Percentiles rank a stretch among this genome's conserved stretches.
Evolutionary conservation across 192 early-diverging fungal species (phyloP).

Genomic region (Spizellomyces sp.): DNA sequence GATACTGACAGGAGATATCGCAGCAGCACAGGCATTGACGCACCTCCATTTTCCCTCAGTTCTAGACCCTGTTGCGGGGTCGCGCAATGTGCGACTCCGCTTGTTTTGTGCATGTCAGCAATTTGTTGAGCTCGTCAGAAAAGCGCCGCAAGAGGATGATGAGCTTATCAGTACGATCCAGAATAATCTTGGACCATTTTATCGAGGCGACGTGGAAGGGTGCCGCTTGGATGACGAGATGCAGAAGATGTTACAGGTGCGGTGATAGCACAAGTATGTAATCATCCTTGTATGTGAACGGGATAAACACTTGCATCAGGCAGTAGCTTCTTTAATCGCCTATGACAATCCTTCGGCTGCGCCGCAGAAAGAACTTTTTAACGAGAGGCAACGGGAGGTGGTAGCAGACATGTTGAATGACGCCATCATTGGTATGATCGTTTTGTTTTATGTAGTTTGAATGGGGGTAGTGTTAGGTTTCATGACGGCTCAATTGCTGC

Average conservation of each 20-base stretch:
- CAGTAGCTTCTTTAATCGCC: neutral
- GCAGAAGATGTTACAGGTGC: neutral
- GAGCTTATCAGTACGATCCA: neutral
- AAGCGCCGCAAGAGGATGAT: neutral
- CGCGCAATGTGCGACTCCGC: neutral
- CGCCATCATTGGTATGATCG: neutral
- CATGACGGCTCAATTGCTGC: too few species aligned
- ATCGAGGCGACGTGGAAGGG: neutral
- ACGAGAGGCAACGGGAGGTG: neutral
- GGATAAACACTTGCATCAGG: neutral
- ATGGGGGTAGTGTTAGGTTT: neutral
- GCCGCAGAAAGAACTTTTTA: neutral
- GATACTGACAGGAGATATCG: too few species aligned
- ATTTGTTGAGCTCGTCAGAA: conserved; percentile 1
- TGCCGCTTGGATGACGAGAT: neutral
- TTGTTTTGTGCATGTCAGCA: neutral
- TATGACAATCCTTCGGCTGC: neutral
- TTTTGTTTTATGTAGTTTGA: neutral
- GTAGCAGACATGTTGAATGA: neutral
- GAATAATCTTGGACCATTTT: neutral
- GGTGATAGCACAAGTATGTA: neutral
- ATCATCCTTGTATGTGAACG: neutral
- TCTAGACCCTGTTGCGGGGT: neutral
- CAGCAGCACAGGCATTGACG: too few species aligned
- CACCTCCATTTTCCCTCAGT: neutral